A percentile compares a stretch with the other conserved stretches of the same genome.
Conservation (phyloP, 257 asterid genomes). For the Penstemon eatonii region DNA sequence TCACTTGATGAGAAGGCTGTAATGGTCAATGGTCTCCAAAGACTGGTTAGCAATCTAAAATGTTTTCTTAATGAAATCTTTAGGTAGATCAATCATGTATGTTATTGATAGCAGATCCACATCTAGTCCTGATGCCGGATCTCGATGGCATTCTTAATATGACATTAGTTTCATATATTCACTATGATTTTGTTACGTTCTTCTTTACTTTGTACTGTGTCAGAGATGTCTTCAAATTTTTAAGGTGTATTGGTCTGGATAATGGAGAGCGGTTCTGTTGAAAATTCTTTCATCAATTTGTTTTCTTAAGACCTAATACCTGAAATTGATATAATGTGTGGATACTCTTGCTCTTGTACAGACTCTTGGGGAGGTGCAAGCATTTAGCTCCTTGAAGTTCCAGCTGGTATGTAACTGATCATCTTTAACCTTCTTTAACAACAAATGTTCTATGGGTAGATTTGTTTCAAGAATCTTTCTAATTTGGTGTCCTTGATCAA, state of each 20-base stretch:
- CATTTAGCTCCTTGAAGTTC: conserved; percentile 66
- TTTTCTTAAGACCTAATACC: conserved; percentile 16
- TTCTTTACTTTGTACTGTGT: not conserved
- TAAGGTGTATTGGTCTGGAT: not conserved
- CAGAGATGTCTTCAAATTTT: not conserved
- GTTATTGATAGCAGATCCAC: not conserved
- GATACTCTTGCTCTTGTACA: conserved; percentile 37
- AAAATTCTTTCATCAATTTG: not conserved
- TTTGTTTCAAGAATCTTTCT: not conserved
- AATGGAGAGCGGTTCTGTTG: conserved; percentile 10
- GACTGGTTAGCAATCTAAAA: conserved; percentile 51
- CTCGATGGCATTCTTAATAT: not conserved
- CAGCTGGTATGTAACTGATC: conserved; percentile 60
- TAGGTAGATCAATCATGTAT: conserved; percentile 20
- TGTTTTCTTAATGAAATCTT: conserved; percentile 18
- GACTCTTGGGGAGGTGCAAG: conserved; percentile 82
- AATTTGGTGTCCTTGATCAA: not conserved
- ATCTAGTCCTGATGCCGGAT: conserved; percentile 1
- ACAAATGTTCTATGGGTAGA: not conserved
- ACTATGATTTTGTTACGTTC: not conserved
- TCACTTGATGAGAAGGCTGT: conserved; percentile 75
- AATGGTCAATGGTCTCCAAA: conserved; percentile 93
- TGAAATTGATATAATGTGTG: conserved; percentile 9
- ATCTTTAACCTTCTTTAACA: conserved; percentile 9
- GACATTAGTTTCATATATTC: conserved; percentile 2